Evolutionary conservation across 2,329 filamentous ascomycete genomes (phyloP).

Genomic region (Mycosphaerella sp.): DNA sequence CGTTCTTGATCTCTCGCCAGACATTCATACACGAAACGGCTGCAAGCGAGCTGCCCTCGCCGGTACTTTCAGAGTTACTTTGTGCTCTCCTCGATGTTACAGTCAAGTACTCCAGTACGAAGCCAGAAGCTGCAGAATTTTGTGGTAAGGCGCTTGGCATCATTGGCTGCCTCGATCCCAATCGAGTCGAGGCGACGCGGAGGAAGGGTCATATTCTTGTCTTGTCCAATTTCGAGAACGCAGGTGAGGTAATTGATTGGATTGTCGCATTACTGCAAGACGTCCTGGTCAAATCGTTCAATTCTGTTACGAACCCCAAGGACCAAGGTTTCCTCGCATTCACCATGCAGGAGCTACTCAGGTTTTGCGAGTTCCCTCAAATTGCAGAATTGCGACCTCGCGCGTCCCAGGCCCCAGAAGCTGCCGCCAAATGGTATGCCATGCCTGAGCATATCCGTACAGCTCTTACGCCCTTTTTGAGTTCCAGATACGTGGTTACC

Average conservation of each 20-base stretch:
- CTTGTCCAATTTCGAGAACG: conserved; percentile 73
- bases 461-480: conserved; percentile 80
- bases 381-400: conserved; percentile 48
- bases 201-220: conserved; percentile 80
- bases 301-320: conserved; percentile 80
- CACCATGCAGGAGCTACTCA: conserved; percentile 86
- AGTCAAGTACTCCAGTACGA: conserved; percentile 66
- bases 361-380: conserved; percentile 64
- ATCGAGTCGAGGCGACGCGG: conserved; percentile 72
- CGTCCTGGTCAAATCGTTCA: conserved; percentile 82
- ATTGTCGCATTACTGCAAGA: conserved; percentile 77
- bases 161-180: conserved; percentile 86
- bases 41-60: conserved; percentile 75
- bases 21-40: conserved; percentile 71
- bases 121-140: conserved; percentile 61
- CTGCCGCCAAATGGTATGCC: conserved; percentile 67
- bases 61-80: conserved; percentile 62
- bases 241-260: conserved; percentile 77
- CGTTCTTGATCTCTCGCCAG: conserved; percentile 67
- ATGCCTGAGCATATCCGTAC: conserved; percentile 73
- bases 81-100: conserved; percentile 79
- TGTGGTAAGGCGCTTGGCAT: conserved; percentile 79
- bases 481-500: conserved; percentile 71
- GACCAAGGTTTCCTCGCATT: conserved; percentile 89
- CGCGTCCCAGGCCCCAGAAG: conserved; percentile 51